A percentile compares a stretch with the other conserved stretches of the same genome.
Conservation (phyloP, 2,329 filamentous ascomycete species). For the Fusarium pilosicola region DNA sequence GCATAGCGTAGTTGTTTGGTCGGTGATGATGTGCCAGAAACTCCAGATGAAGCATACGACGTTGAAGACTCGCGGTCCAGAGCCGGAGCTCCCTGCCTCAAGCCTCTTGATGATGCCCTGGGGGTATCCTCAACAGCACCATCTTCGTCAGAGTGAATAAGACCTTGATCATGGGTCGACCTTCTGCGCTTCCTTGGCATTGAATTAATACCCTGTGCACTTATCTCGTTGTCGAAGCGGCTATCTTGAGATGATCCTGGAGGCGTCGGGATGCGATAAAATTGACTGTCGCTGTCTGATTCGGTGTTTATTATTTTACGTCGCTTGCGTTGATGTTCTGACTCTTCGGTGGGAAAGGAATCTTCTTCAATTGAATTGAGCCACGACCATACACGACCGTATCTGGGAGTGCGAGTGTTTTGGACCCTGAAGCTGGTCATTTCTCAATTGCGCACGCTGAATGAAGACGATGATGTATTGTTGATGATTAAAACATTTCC, state of each 20-base stretch:
- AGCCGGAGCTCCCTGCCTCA: background rate
- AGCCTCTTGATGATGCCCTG: background rate
- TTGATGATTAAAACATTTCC: background rate
- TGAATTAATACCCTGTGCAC: accelerated
- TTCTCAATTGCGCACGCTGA: background rate
- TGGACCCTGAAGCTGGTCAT: background rate
- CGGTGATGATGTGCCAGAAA: background rate
- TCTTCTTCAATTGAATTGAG: background rate
- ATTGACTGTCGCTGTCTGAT: background rate
- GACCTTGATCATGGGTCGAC: background rate
- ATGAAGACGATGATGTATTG: background rate
- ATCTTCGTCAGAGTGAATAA: background rate
- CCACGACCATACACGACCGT: background rate
- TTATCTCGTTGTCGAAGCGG: background rate
- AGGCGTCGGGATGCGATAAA: background rate
- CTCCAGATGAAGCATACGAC: background rate
- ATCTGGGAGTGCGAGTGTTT: background rate
- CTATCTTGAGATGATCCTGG: background rate
- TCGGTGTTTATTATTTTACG: background rate
- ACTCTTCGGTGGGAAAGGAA: background rate
- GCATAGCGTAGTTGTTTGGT: background rate
- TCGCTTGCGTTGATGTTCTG: background rate
- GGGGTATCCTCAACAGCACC: background rate
- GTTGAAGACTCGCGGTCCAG: background rate
- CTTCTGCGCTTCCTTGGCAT: background rate